phyloP scores from a whole-genome alignment of 306 rosid species.

The Trifolium repens region DNA sequence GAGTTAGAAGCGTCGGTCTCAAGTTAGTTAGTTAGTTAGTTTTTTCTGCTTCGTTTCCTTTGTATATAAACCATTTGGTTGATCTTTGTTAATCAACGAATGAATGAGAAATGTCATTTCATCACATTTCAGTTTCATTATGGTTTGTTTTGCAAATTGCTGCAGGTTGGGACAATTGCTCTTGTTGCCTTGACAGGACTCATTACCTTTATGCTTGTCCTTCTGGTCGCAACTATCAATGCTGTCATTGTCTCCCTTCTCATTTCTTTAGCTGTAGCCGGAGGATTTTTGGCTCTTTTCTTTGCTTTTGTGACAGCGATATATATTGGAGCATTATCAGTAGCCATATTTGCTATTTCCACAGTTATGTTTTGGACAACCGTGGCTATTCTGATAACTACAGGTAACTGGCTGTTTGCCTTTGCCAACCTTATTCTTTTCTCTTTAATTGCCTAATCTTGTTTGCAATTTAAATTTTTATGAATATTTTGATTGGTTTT shows the following conservation, averaged over 20 bases:
- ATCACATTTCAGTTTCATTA: background rate
- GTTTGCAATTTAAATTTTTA: conserved; percentile 28
- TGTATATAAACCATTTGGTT: background rate
- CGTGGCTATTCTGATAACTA: conserved; percentile 51
- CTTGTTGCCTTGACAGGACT: conserved; percentile 72
- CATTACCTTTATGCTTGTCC: conserved; percentile 70
- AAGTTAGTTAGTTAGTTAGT: background rate
- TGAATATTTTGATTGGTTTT: background rate
- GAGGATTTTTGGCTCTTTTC: conserved; percentile 89
- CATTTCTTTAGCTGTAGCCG: conserved; percentile 79
- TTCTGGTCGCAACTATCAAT: conserved; percentile 76
- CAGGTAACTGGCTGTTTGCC: conserved; percentile 43
- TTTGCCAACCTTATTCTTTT: conserved; percentile 9
- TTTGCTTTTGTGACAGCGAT: conserved; percentile 67
- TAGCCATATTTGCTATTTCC: conserved; percentile 66
- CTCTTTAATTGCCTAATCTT: conserved; percentile 8
- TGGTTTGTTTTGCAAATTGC: conserved; percentile 28
- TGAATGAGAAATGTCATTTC: background rate
- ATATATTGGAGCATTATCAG: conserved; percentile 73
- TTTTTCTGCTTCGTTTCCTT: background rate
- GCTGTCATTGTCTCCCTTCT: conserved; percentile 68
- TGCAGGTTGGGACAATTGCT: conserved; percentile 82
- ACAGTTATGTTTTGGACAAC: conserved; percentile 55
- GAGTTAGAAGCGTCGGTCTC: background rate
- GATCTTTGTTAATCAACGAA: background rate